Evolutionary conservation across 805 yeast species (phyloP).

Genomic region (Candida insectalens): DNA sequence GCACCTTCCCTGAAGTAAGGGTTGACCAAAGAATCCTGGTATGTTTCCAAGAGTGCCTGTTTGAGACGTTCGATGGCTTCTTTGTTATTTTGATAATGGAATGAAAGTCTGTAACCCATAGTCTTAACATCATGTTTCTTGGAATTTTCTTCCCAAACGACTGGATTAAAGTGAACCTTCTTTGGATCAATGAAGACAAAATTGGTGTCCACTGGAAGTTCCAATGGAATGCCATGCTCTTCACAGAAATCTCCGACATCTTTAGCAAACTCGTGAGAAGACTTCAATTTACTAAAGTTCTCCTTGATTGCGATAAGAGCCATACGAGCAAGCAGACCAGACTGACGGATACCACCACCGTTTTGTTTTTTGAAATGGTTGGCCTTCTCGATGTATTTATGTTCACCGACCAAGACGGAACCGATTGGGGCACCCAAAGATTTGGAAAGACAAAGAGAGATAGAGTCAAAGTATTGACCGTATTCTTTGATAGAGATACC

Average conservation of each 20-base stretch:
- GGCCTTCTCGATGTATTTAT: slow-evolving; percentile 52
- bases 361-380: slow-evolving; percentile 83
- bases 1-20: slow-evolving; percentile 30
- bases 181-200: slow-evolving; percentile 67
- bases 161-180: slow-evolving; percentile 44
- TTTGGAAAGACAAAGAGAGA: slow-evolving; percentile 81
- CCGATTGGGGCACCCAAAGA: slow-evolving; percentile 94
- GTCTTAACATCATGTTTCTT: slow-evolving; percentile 51
- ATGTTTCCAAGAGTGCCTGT: slow-evolving; percentile 46
- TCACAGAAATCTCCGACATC: slow-evolving; percentile 43
- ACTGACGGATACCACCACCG: slow-evolving; percentile 91
- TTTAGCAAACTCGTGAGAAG: slow-evolving; percentile 42
- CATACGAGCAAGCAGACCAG: slow-evolving; percentile 74
- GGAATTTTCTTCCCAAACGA: slow-evolving; percentile 27
- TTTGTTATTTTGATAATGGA: slow-evolving; percentile 59
- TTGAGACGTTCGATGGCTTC: slow-evolving; percentile 50
- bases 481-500: slow-evolving; percentile 61
- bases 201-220: slow-evolving; percentile 74
- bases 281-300: slow-evolving; percentile 48
- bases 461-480: slow-evolving; percentile 75
- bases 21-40: slow-evolving; percentile 39
- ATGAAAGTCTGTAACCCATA: slow-evolving; percentile 69
- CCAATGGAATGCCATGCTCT: slow-evolving; percentile 44
- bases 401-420: slow-evolving; percentile 67
- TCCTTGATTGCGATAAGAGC: slow-evolving; percentile 71